phyloP scores from a whole-genome alignment of 768 basidiomycete species.

The Butyriboletus loyo region DNA sequence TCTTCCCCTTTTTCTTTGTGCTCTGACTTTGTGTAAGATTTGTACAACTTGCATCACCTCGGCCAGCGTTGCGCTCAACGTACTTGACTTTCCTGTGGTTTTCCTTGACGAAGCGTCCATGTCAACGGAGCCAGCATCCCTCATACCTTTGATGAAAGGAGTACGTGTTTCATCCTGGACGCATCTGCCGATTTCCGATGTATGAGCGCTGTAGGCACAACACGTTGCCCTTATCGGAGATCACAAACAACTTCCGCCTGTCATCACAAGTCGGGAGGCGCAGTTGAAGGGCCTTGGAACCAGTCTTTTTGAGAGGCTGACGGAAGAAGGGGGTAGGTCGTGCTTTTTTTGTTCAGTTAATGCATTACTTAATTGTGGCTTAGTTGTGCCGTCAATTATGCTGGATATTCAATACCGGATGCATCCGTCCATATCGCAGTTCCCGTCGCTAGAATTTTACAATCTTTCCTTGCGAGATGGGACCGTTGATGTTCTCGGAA shows the following conservation, averaged over 20 bases:
- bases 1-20: background rate
- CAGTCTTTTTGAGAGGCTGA: slow-evolving; percentile 86
- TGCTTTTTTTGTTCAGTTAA: background rate
- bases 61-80: slow-evolving; percentile 59
- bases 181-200: slow-evolving; percentile 7
- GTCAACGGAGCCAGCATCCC: slow-evolving; percentile 90
- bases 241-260: slow-evolving; percentile 92
- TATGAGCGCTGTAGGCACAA: slow-evolving; percentile 49
- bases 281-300: slow-evolving; percentile 67
- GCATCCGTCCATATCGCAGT: slow-evolving; percentile 87
- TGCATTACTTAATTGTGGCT: slow-evolving; percentile 3
- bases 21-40: slow-evolving; percentile 44
- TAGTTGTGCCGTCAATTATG: slow-evolving; percentile 87
- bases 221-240: slow-evolving; percentile 94
- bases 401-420: slow-evolving; percentile 95
- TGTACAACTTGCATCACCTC: slow-evolving; percentile 88
- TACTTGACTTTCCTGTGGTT: slow-evolving; percentile 87
- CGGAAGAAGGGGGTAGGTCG: slow-evolving; percentile 74
- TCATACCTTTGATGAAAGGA: slow-evolving; percentile 93
- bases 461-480: slow-evolving; percentile 66
- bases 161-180: slow-evolving; percentile 46
- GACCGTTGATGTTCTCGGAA: slow-evolving; percentile 54
- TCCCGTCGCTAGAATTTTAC: slow-evolving; percentile 87
- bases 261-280: slow-evolving; percentile 78
- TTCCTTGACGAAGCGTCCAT: slow-evolving; percentile 95